These are phyloP conservation scores for Mycena indigotica DNA, from an alignment of 768 basidiomycete genomes.

Conservation along the genomic window DNA sequence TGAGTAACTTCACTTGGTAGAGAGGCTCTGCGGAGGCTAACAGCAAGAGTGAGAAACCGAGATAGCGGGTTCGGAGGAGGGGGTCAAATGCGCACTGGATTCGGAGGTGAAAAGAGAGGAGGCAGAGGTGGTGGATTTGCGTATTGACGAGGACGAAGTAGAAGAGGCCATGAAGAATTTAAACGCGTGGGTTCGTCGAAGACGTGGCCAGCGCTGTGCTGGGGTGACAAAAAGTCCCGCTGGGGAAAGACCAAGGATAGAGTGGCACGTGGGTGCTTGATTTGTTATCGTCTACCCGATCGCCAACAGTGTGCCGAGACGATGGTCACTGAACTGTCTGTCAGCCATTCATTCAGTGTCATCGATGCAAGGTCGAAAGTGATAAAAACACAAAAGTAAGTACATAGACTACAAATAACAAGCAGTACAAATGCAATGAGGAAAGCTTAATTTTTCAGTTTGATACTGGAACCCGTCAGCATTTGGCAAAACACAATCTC, in stretches of 20 bases:
- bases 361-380: too few relatives aligned
- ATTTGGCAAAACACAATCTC: too few relatives aligned
- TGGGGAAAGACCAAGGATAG: neutral
- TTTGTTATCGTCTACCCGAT: too few relatives aligned
- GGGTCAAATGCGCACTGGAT: neutral
- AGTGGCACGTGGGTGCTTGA: too few relatives aligned
- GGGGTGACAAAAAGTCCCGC: neutral
- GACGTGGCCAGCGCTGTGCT: conserved; percentile 3
- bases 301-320: too few relatives aligned
- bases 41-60: neutral
- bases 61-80: neutral
- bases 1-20: conserved; percentile 65
- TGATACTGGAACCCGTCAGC: too few relatives aligned
- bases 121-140: conserved; percentile 10
- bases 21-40: conserved; percentile 43
- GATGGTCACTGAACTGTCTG: too few relatives aligned
- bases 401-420: too few relatives aligned
- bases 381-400: too few relatives aligned
- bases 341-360: too few relatives aligned
- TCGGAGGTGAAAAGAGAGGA: conserved; percentile 13
- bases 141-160: conserved; percentile 20
- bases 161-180: conserved; percentile 12
- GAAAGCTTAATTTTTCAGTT: too few relatives aligned
- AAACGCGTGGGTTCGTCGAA: neutral
- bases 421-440: too few relatives aligned